phyloP scores from a whole-genome alignment of 108 stramenopile genomes.

The Discostella stelligeroides region DNA sequence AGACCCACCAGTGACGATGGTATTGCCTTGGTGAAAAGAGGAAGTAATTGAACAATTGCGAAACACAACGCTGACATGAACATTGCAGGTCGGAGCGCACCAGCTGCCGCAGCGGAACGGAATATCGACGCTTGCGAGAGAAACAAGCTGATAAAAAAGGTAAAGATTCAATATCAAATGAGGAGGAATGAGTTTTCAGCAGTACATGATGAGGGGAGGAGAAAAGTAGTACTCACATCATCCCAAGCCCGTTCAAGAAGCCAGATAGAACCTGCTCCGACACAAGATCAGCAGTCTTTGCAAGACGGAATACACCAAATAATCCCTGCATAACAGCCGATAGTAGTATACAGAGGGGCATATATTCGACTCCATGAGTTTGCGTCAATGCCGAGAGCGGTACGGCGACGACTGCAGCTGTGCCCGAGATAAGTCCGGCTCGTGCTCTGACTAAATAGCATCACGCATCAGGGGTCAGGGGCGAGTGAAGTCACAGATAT shows the following conservation, averaged over 20 bases:
- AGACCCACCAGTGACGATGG: constrained; percentile 48
- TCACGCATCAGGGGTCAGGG: neutral
- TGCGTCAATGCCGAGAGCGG: constrained; percentile 36
- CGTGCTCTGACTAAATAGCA: constrained; percentile 21
- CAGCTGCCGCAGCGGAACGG: constrained; percentile 17
- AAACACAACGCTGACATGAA: constrained; percentile 35
- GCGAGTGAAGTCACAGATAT: too few species aligned
- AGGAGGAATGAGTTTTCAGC: too few species aligned
- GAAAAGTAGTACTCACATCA: constrained; percentile 1
- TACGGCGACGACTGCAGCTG: constrained; percentile 45
- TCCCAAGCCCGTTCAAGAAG: constrained; percentile 49
- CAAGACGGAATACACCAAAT: constrained; percentile 29
- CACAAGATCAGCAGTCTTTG: constrained; percentile 45
- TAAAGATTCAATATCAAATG: too few species aligned
- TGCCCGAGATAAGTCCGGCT: constrained; percentile 43
- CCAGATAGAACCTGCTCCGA: constrained; percentile 50
- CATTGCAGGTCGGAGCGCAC: constrained; percentile 19
- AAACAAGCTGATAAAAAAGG: constrained; percentile 18
- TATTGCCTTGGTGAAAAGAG: constrained; percentile 25
- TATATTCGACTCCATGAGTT: constrained; percentile 30
- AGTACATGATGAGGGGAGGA: neutral
- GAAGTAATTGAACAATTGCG: constrained; percentile 36
- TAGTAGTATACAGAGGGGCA: constrained; percentile 38
- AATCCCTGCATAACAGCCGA: constrained; percentile 36
- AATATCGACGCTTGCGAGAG: constrained; percentile 39